Percentiles rank a stretch among this genome's conserved stretches.
These are phyloP conservation scores for Veloboletus limbatus DNA, from an alignment of 1,284 basidiomycete genomes.

Conservation along the genomic window DNA sequence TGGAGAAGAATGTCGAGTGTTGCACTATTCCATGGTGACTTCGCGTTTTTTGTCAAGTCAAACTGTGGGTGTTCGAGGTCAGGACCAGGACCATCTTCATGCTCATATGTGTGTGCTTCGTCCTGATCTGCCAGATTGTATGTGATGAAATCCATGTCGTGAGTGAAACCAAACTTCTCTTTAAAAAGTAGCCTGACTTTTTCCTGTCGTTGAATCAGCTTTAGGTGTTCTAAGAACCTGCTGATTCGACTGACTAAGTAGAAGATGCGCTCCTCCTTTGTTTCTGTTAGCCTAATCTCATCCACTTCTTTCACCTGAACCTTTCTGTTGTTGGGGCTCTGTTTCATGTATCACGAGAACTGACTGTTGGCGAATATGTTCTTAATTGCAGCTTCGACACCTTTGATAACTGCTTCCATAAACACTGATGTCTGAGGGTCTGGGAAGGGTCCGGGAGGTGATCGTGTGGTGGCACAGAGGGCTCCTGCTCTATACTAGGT, in stretches of 20 bases:
- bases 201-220: conserved; percentile 1
- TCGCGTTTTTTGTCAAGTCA: neutral
- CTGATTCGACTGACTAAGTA: neutral
- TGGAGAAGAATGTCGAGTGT: neutral
- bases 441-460: too few species aligned
- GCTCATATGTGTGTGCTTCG: neutral
- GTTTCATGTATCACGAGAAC: too few species aligned
- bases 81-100: neutral
- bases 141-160: conserved; percentile 1
- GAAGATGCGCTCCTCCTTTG: neutral
- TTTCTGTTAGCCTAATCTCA: neutral
- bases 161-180: neutral
- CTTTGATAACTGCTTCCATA: too few species aligned
- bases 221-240: too few species aligned
- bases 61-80: neutral
- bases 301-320: too few species aligned
- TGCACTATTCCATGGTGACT: neutral
- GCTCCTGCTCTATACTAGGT: too few species aligned
- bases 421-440: too few species aligned
- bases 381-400: too few species aligned
- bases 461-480: too few species aligned
- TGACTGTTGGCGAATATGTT: too few species aligned
- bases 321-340: too few species aligned
- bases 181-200: neutral
- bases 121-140: neutral